Conservation (phyloP, 208 protist genomes). For the Leishmania mexicana region DNA sequence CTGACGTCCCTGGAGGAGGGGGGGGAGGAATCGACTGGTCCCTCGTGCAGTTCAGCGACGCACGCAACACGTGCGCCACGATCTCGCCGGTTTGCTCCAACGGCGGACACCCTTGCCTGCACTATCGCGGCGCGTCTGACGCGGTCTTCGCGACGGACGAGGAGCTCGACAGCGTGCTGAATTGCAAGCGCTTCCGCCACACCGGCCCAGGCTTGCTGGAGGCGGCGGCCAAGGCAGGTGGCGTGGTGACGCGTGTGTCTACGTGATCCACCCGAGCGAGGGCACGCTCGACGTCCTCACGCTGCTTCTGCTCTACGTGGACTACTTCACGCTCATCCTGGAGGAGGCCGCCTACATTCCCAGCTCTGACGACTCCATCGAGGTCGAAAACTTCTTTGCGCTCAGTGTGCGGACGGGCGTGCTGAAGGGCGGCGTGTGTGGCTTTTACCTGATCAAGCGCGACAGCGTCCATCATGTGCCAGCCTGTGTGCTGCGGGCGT, state of each 20-base stretch:
- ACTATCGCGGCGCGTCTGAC: slow-evolving; percentile 27
- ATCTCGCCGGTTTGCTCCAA: slow-evolving; percentile 25
- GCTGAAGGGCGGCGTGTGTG: slow-evolving; percentile 24
- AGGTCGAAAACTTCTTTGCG: slow-evolving; percentile 20
- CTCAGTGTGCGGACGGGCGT: slow-evolving; percentile 21
- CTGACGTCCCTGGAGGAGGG: slow-evolving; percentile 3
- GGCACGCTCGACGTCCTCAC: slow-evolving; percentile 21
- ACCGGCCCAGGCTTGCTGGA: slow-evolving; percentile 25
- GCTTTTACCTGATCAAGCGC: slow-evolving; percentile 22
- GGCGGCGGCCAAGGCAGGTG: slow-evolving; percentile 21
- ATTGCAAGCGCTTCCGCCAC: slow-evolving; percentile 23
- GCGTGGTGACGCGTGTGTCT: slow-evolving; percentile 26
- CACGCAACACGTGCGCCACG: slow-evolving; percentile 21
- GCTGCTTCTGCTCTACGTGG: slow-evolving; percentile 26
- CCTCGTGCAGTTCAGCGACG: slow-evolving; percentile 21
- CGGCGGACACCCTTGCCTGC: slow-evolving; percentile 25
- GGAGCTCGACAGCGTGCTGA: slow-evolving; percentile 26
- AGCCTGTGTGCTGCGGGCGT: slow-evolving; percentile 22
- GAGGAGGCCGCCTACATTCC: slow-evolving; percentile 23
- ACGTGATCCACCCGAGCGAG: slow-evolving; percentile 32
- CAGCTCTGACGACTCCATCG: slow-evolving; percentile 6
- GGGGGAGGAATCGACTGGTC: slow-evolving; percentile 26
- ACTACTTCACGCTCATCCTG: slow-evolving; percentile 31
- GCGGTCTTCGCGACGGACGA: slow-evolving; percentile 24
- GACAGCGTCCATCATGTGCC: slow-evolving; percentile 27